Conservation (phyloP, 768 basidiomycete species). For the Suillus ampliporus region DNA sequence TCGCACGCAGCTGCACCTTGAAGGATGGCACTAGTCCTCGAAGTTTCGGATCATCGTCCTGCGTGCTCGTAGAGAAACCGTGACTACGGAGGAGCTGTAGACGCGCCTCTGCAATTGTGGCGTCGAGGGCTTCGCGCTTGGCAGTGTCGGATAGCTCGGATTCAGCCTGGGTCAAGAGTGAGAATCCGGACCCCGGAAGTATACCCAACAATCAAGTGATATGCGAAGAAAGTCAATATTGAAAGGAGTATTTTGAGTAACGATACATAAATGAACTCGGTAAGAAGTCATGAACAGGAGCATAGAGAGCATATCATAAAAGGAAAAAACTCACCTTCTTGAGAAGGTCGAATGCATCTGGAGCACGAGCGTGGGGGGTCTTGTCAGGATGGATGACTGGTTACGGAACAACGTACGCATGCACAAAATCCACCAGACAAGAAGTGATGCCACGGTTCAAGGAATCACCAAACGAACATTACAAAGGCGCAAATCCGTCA, state of each 20-base stretch:
- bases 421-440: constrained; percentile 17
- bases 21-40: constrained; percentile 58
- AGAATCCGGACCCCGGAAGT: neutral
- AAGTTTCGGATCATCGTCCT: constrained; percentile 56
- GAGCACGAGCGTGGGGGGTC: constrained; percentile 83
- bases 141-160: constrained; percentile 79
- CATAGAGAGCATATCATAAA: neutral
- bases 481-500: constrained; percentile 8
- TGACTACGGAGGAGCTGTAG: constrained; percentile 65
- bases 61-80: constrained; percentile 62
- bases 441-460: constrained; percentile 1
- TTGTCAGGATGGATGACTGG: constrained; percentile 99
- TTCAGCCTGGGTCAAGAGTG: constrained; percentile 66
- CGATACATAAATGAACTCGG: neutral
- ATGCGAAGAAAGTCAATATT: neutral
- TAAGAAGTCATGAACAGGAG: neutral
- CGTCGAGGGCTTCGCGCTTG: constrained; percentile 83
- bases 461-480: constrained; percentile 3
- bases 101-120: constrained; percentile 78
- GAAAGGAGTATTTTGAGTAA: neutral
- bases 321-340: constrained; percentile 71
- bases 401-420: constrained; percentile 49
- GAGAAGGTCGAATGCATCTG: constrained; percentile 91
- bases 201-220: neutral
- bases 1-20: constrained; percentile 66